Evolutionary conservation across 352 stramenopile species (phyloP).

Genomic region (Globisporangium ultimum): DNA sequence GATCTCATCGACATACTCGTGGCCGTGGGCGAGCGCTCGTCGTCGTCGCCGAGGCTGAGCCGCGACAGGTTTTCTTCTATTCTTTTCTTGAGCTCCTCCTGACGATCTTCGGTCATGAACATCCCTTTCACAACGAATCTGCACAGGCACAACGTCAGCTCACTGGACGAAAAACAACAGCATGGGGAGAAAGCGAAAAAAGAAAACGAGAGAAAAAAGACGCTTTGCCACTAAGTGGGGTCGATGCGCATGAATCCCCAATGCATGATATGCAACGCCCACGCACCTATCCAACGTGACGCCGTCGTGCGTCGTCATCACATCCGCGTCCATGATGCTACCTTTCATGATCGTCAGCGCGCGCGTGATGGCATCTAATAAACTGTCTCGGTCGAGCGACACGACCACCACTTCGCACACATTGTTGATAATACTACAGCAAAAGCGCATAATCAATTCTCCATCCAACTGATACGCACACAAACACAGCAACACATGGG

Average conservation of each 20-base stretch:
- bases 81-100: slow-evolving; percentile 57
- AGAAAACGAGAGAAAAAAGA: background rate
- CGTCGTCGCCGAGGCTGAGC: slow-evolving; percentile 50
- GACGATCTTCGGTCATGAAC: slow-evolving; percentile 81
- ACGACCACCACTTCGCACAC: slow-evolving; percentile 84
- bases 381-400: slow-evolving; percentile 69
- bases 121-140: slow-evolving; percentile 80
- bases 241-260: background rate
- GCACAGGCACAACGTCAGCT: background rate
- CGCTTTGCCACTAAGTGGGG: too few relatives aligned
- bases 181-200: background rate
- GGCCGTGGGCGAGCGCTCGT: slow-evolving; percentile 12
- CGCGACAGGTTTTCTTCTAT: slow-evolving; percentile 76
- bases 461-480: background rate
- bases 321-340: slow-evolving; percentile 82
- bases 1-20: background rate
- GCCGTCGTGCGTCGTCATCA: slow-evolving; percentile 82
- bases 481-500: too few relatives aligned
- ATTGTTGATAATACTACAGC: slow-evolving; percentile 59
- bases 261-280: background rate
- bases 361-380: slow-evolving; percentile 77
- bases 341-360: slow-evolving; percentile 81
- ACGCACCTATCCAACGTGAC: slow-evolving; percentile 62
- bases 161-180: background rate
- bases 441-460: slow-evolving; percentile 1